A percentile compares a stretch with the other conserved stretches of the same genome.
phyloP scores from a whole-genome alignment of 129 eudicot genomes.

The Arctium minus region DNA sequence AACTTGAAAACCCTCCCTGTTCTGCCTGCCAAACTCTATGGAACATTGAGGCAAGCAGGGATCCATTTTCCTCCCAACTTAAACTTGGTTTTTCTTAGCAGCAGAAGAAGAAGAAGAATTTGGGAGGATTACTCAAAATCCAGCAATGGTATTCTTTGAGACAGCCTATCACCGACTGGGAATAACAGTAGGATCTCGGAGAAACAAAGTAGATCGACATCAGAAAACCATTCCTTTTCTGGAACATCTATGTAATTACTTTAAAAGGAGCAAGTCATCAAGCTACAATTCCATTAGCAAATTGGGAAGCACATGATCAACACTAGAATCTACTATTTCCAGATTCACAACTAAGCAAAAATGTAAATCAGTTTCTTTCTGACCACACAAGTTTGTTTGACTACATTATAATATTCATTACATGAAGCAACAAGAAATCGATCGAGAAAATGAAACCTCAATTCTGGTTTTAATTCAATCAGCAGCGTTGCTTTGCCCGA shows the following conservation, averaged over 20 bases:
- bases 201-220: neutral
- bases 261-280: neutral
- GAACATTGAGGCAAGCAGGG: too few relatives aligned
- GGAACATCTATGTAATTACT: neutral
- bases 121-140: too few relatives aligned
- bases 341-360: constrained; percentile 17
- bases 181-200: too few relatives aligned
- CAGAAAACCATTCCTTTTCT: neutral
- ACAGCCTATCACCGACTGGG: too few relatives aligned
- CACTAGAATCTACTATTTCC: neutral
- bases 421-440: constrained; percentile 8
- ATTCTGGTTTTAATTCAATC: constrained; percentile 19
- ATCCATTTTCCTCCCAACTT: too few relatives aligned
- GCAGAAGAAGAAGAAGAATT: too few relatives aligned
- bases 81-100: too few relatives aligned
- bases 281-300: constrained; percentile 1
- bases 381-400: constrained; percentile 5
- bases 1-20: too few relatives aligned
- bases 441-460: constrained; percentile 16
- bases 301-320: constrained; percentile 4
- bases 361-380: constrained; percentile 9
- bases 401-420: constrained; percentile 12
- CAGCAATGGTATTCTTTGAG: too few relatives aligned
- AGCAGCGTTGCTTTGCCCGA: constrained; percentile 35
- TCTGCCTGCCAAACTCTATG: too few relatives aligned